phyloP scores from a whole-genome alignment of 1,284 basidiomycete species.

The Ganoderma sinense region DNA sequence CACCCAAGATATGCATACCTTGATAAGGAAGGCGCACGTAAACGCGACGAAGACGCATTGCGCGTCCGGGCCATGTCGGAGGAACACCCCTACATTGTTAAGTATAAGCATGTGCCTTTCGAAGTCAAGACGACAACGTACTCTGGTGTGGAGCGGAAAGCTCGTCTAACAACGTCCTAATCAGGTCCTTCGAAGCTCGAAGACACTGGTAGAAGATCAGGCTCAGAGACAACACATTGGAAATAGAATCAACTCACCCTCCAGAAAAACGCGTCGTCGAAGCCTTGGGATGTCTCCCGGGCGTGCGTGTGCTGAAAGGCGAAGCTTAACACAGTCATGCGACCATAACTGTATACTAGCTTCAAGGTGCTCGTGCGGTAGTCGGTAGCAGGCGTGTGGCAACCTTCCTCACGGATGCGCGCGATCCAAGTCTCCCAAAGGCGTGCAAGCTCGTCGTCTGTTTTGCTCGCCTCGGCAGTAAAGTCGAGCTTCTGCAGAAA shows the following conservation, averaged over 20 bases:
- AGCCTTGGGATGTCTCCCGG: slow-evolving; percentile 61
- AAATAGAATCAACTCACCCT: slow-evolving; percentile 53
- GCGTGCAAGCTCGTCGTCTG: slow-evolving; percentile 67
- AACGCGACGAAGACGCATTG: slow-evolving; percentile 89
- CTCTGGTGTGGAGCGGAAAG: slow-evolving; percentile 62
- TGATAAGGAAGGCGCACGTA: slow-evolving; percentile 81
- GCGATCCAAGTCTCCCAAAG: slow-evolving; percentile 64
- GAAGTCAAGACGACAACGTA: slow-evolving; percentile 40
- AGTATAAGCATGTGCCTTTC: slow-evolving; percentile 12
- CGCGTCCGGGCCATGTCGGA: slow-evolving; percentile 82
- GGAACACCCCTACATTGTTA: slow-evolving; percentile 53
- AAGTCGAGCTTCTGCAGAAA: slow-evolving; percentile 62
- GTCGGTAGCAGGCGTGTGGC: slow-evolving; percentile 56
- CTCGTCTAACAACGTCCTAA: slow-evolving; percentile 68
- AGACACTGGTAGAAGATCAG: slow-evolving; percentile 53
- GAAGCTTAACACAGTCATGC: slow-evolving; percentile 73
- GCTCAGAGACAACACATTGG: neutral
- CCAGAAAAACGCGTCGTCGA: slow-evolving; percentile 61
- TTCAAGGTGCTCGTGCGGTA: slow-evolving; percentile 72
- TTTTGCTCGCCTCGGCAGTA: slow-evolving; percentile 66
- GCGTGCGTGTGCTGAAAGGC: slow-evolving; percentile 80
- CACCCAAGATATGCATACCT: slow-evolving; percentile 51
- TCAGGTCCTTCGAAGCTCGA: slow-evolving; percentile 67
- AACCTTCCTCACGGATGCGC: slow-evolving; percentile 55
- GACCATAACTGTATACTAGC: slow-evolving; percentile 72